These are phyloP conservation scores for Tylopilus vinaceipallidus DNA, from an alignment of 768 basidiomycete genomes.

Conservation along the genomic window DNA sequence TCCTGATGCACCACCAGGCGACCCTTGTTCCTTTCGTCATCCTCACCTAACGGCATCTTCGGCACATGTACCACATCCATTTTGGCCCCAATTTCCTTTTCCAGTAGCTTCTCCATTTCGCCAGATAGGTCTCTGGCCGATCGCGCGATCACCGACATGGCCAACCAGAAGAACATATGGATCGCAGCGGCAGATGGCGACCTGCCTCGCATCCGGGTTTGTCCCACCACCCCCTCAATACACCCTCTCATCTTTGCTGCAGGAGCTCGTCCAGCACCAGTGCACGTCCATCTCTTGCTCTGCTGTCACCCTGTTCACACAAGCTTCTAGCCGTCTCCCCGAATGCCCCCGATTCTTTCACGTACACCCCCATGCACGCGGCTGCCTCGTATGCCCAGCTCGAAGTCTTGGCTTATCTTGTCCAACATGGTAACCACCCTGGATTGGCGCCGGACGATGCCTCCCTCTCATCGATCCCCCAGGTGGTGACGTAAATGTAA, in stretches of 20 bases:
- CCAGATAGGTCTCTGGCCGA: conserved; percentile 14
- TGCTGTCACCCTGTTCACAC: conserved; percentile 28
- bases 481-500: conserved; percentile 87
- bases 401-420: conserved; percentile 72
- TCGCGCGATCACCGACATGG: conserved; percentile 29
- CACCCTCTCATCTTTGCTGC: conserved; percentile 3
- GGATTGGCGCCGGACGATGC: conserved; percentile 2
- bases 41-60: conserved; percentile 12
- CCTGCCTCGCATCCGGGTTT: conserved; percentile 67
- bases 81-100: conserved; percentile 29
- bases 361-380: conserved; percentile 92
- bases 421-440: conserved; percentile 53
- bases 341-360: conserved; percentile 66
- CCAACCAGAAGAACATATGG: conserved; percentile 72
- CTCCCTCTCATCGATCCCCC: conserved; percentile 1
- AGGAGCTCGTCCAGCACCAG: conserved; percentile 62
- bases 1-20: no score
- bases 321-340: conserved; percentile 54
- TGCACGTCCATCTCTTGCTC: conserved; percentile 40
- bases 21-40: conserved; percentile 1
- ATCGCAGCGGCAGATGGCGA: conserved; percentile 92
- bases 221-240: conserved; percentile 14
- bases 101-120: conserved; percentile 9
- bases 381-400: conserved; percentile 90
- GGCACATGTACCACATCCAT: not conserved